These are phyloP conservation scores for Fomitopsis palustris DNA, from an alignment of 1,284 basidiomycete genomes.

Conservation along the genomic window DNA sequence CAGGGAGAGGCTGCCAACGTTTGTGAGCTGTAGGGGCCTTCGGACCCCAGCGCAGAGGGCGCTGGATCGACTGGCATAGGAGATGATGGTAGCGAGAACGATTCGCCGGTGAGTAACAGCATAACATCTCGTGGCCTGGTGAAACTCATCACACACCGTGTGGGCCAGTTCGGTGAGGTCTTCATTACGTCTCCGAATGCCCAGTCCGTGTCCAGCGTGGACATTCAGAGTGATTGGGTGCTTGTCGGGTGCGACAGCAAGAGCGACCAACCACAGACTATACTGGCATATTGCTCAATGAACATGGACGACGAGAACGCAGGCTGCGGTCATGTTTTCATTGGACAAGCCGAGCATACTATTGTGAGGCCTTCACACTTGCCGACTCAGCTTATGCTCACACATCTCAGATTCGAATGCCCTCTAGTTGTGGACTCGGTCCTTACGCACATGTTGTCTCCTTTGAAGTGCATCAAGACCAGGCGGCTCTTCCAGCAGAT, in stretches of 20 bases:
- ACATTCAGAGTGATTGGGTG: not conserved
- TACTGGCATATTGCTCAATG: not conserved
- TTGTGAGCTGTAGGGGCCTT: not conserved
- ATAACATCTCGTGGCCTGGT: not conserved
- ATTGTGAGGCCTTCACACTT: not conserved
- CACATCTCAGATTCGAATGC: not conserved
- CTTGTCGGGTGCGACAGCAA: not conserved
- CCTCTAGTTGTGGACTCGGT: not conserved
- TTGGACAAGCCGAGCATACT: not conserved
- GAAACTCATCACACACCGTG: not conserved
- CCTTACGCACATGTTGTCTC: not conserved
- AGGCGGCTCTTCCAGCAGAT: not conserved
- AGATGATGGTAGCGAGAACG: not conserved
- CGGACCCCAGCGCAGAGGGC: not conserved
- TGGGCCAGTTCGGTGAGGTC: not conserved
- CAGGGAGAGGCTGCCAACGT: not conserved
- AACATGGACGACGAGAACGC: not conserved
- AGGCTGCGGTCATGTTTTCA: not conserved
- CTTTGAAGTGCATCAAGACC: not conserved
- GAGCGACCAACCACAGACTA: not conserved
- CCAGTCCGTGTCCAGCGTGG: not conserved
- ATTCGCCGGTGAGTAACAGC: not conserved
- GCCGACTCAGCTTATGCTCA: not conserved
- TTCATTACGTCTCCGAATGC: not conserved
- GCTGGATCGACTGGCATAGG: not conserved